Base-by-base conservation (phyloP, 495 filamentous ascomycete genomes). In the Acidiella bohemica region DNA sequence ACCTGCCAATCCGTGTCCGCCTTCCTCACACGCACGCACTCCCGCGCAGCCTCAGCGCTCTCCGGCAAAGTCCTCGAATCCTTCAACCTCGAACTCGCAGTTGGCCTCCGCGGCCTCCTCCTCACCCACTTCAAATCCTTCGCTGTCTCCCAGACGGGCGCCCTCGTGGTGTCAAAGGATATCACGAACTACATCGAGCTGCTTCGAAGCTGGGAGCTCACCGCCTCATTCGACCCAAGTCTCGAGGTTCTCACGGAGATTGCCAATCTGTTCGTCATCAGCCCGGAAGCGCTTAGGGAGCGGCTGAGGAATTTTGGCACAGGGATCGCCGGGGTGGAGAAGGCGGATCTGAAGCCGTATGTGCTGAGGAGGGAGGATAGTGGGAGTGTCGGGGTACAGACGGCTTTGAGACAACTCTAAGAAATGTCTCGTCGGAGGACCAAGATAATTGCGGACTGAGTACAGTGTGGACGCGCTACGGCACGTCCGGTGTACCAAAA, bases 61-160 rank as follows among this genome's bases (percentile, higher is more conserved):
- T 79, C 61, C 39, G 73, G 76, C 31, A 65, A 74, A 26, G 96
- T 94, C 53, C 66, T 90, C 4, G 72, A 76, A 18, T 63, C 77
- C 23, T 78, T 96, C 49, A 69, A 76, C 41, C 77, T 75, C n/a
- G 92, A 96, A 62, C 76, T 96, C 20, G 87, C 85, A 18, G 59
- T 82, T 10, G 80, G 78, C 36, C 69, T 90, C 20, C 80, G 84
- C 42, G 63, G 61, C 22, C 67, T 88, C 2, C 66, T 99, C 14
- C 73, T 96, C 36, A 82, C 87, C 46, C 92, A 99, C 62, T 81
- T 96, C 62, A 93, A 90, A 53, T 84, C 82, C 49, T 96, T 92
- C 62, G 72, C 72, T 31, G 84, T 96, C 28, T 93, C 81, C 56
- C 81, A 85, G 23, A 81, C 86, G 0, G 92, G 92, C 32, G 90